phyloP scores from a whole-genome alignment of 1,284 basidiomycete species.

The Apiotrichum akiyoshidainum region DNA sequence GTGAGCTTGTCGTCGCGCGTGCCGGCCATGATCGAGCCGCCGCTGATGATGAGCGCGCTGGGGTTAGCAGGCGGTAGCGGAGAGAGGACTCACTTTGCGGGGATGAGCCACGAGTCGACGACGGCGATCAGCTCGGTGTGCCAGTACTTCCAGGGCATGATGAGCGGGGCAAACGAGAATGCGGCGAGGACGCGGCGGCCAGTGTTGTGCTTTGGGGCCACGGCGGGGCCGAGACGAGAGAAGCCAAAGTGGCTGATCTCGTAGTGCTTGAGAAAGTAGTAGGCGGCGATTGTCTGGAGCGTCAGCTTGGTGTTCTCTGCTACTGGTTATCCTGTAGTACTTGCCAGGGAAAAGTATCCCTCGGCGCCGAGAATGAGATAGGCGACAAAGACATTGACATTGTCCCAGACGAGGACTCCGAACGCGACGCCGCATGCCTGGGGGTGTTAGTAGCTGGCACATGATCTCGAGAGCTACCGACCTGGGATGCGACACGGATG shows the following conservation, averaged over 20 bases:
- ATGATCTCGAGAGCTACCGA: background rate
- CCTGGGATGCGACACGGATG: constrained; percentile 19
- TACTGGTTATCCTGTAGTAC: too few relatives aligned
- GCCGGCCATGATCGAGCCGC: constrained; percentile 23
- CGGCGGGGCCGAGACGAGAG: constrained; percentile 9
- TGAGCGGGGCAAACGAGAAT: constrained; percentile 2
- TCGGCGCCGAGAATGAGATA: constrained; percentile 33
- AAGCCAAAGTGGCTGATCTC: constrained; percentile 11
- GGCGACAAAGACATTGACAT: constrained; percentile 21
- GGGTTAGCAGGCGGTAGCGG: background rate
- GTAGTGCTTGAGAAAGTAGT: constrained; percentile 22
- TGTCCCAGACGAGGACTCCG: constrained; percentile 17
- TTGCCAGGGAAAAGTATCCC: constrained; percentile 36
- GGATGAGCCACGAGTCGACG: constrained; percentile 23
- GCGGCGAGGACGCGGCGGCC: constrained; percentile 1
- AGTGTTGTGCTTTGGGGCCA: background rate
- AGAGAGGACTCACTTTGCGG: constrained; percentile 15
- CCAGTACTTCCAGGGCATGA: constrained; percentile 18
- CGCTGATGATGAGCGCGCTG: constrained; percentile 36
- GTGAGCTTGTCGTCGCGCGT: constrained; percentile 1
- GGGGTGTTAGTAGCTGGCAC: background rate
- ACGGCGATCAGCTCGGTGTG: constrained; percentile 11
- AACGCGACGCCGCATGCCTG: constrained; percentile 19
- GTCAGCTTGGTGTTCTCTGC: too few relatives aligned
- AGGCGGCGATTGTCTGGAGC: constrained; percentile 18